Base-by-base conservation (phyloP, 2,329 filamentous ascomycete genomes). In the Fusarium subglutinans region DNA sequence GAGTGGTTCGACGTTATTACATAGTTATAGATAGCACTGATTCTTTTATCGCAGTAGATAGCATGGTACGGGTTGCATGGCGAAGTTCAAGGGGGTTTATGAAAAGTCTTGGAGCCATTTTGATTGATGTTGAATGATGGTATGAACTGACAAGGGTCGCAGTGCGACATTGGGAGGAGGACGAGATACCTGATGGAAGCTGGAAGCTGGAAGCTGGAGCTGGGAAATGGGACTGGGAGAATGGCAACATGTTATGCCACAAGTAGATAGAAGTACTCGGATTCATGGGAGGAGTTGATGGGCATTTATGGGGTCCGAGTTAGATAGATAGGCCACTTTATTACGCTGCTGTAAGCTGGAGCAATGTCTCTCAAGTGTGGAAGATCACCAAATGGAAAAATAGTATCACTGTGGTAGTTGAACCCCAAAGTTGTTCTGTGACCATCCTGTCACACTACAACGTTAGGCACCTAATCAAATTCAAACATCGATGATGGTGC, bases 1-100 rank as follows among this genome's bases (percentile, higher is more conserved):
- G 45, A 64, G 53, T 48, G 58, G 68, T 37, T 61, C 22, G 51
- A 62, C 40, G 69, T 78, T 75, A 69, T 78, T 77, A 76, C 76
- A 77, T 78, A 78, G 76, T 76, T 76, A 78, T 78, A 78, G 76
- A 78, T 78, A 78, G 76, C 76, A 79, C 72, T 79, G 73, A 58
- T 72, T 73, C 71, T 73, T 70, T 72, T 59, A 68, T 66, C 66
- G 68, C 70, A 70, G 69, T 75, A 76, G 63, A 72, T 76, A 74
- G 69, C 76, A 78, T 78, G 74, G 67, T 66, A 64, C 45, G 62
- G 73, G 72, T 67, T 76, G 70, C 75, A 73, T 77, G 76, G 74
- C 65, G 71, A 74, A 74, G 72, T 65, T 72, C 60, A 59, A 56
- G 63, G 60, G 35, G 48, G 37, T 61, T 61, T 64, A 63, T 60